Evolutionary conservation across 2,329 filamentous ascomycete genomes (phyloP), one percentile per base, ranked within the genome.

Genomic region (Pezicula carpinea): DNA sequence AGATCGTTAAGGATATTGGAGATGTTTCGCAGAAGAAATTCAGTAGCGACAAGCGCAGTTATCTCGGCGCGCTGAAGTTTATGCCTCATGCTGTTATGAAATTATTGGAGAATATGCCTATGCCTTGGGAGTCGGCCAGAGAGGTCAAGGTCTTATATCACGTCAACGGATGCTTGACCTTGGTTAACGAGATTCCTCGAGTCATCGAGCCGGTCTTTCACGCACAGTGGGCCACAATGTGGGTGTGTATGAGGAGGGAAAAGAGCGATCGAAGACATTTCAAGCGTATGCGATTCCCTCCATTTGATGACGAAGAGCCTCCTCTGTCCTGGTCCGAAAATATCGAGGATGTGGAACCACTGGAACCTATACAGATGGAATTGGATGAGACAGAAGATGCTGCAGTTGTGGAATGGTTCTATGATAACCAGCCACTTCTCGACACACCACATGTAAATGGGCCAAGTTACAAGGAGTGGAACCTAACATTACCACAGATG

Each of bases 11-110:
- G 67, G 93, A 99, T 68, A 99, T 99, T 64, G 95, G 95, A 59
- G 93, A 99, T 75, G 92, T 99, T 43, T 97, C 92, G 45, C 95
- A 99, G 69, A 97, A 96, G 75, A 97, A 96, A 69, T 99, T 96
- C 74, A 96, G 89, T 57, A 96, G 87, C 64, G 93, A 99, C 73
- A 99, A 99, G 77, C 82, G 93, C 58, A 96, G 91, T 69, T 99
- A 99, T 67, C 78, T 99, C 40, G 95, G 95, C 53, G 93, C 95
- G 29, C 72, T 99, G 53, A 99, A 99, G 71, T 99, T 96, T 72
- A 99, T 99, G 93, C 93, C 93, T 1, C 93, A 99, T 65, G 93
- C 93, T 5, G 93, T 99, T 10, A 72, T 99, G 71, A 99, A 99
- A 74, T 77, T 99, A 19, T 69, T 99, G 47, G 93, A 99, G 73